Evolutionary conservation across 73 alveolate genomes (phyloP), one percentile per base, ranked within the genome.

Genomic region (Symbiodinium natans): DNA sequence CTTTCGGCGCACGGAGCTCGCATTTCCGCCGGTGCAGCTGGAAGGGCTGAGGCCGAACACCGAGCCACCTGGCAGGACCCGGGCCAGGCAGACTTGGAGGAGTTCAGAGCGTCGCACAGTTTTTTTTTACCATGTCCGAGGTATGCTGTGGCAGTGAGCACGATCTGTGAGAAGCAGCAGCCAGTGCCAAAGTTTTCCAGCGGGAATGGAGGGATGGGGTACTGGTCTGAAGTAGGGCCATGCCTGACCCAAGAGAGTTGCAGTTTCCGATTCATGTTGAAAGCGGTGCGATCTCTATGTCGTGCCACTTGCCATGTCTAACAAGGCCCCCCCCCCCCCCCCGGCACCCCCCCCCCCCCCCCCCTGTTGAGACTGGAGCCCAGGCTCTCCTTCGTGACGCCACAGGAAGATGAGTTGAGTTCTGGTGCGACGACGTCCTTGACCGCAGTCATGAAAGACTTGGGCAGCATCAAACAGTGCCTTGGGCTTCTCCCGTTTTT

Each of bases 11-110:
- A 48, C 73, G 29, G 95, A 88, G 71, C 21, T 88, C 41, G 95
- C 73, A 3, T 83, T 71, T 9, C 71, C 41, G n/a, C 95, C 95
- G 41, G 95, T 88, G 63, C 86, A 88, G 41, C 41, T 88, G 29
- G 63, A 83, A 85, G 95, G 95, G 5, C 41, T 88, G 95, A 36
- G 43, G 95, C 95, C 95, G 86, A 56, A 88, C 73, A 88, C 95
- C n/a, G 86, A 88, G 95, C 84, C 25, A 39, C 95, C 38, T 42
- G 95, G 93, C 19, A 9, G 46, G 33, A 75, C n/a, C n/a, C n/a
- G n/a, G n/a, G n/a, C n/a, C n/a, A n/a, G n/a, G n/a, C n/a, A n/a
- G n/a, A n/a, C n/a, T n/a, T n/a, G n/a, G n/a, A n/a, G n/a, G n/a
- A n/a, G n/a, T n/a, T n/a, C n/a, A n/a, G n/a, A n/a, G n/a, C n/a